A percentile compares a stretch with the other conserved stretches of the same genome.
These are phyloP conservation scores for Polygonum aviculare DNA, from an alignment of 148 eudicot genomes.

Conservation along the genomic window DNA sequence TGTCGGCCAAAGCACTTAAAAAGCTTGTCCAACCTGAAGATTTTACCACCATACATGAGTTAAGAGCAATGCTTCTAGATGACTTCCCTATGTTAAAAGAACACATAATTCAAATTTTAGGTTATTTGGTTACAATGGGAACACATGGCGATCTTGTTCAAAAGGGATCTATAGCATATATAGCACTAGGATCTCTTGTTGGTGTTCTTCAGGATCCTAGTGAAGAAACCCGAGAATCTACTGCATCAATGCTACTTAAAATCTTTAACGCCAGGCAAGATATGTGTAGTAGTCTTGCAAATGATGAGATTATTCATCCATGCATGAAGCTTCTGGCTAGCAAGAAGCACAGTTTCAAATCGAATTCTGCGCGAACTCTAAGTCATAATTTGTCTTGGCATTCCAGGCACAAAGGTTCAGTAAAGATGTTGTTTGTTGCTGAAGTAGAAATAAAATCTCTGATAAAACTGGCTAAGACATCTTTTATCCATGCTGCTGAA, in stretches of 20 bases:
- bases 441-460: constrained; percentile 68
- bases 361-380: constrained; percentile 74
- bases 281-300: constrained; percentile 64
- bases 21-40: constrained; percentile 56
- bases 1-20: constrained; percentile 49
- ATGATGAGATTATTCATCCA: constrained; percentile 61
- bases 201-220: constrained; percentile 53
- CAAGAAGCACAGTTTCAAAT: constrained; percentile 33
- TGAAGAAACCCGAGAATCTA: constrained; percentile 60
- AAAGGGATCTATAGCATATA: constrained; percentile 48
- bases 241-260: constrained; percentile 76
- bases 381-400: constrained; percentile 57
- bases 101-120: constrained; percentile 48
- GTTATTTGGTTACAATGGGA: constrained; percentile 61
- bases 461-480: constrained; percentile 69
- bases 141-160: constrained; percentile 48
- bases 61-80: constrained; percentile 61
- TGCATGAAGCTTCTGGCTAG: constrained; percentile 81
- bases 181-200: constrained; percentile 62
- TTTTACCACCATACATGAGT: constrained; percentile 53
- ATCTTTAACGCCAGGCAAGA: constrained; percentile 59
- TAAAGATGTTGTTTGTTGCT: constrained; percentile 50
- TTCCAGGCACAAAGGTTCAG: constrained; percentile 33
- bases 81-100: constrained; percentile 55
- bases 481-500: constrained; percentile 61